A percentile compares a stretch with the other conserved stretches of the same genome.
phyloP scores from a whole-genome alignment of 257 asterid species.

The Solanum lycopersicoides region DNA sequence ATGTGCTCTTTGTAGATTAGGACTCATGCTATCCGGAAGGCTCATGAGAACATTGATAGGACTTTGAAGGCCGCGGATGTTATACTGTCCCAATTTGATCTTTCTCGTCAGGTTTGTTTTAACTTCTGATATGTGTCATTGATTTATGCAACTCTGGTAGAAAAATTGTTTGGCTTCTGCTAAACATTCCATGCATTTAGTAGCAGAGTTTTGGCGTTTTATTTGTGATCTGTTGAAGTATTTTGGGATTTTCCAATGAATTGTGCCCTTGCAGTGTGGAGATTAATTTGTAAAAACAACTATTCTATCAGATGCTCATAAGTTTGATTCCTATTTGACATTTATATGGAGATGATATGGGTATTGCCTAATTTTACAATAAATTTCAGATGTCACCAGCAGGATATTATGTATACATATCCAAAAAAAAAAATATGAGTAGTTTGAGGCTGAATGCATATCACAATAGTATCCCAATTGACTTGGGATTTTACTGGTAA shows the following conservation, averaged over 20 bases:
- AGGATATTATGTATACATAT: not conserved
- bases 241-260: not conserved
- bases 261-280: not conserved
- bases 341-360: not conserved
- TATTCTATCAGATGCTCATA: not conserved
- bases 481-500: not conserved
- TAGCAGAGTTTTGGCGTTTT: not conserved
- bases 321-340: not conserved
- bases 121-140: not conserved
- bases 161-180: not conserved
- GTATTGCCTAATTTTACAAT: not conserved
- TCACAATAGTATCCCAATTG: not conserved
- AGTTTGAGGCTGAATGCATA: not conserved
- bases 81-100: conserved; percentile 82
- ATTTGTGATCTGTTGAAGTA: not conserved
- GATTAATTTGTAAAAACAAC: not conserved
- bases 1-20: conserved; percentile 49
- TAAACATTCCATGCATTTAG: not conserved
- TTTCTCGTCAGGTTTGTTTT: conserved; percentile 73
- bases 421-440: not conserved
- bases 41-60: conserved; percentile 93
- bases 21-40: conserved; percentile 91
- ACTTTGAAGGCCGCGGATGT: conserved; percentile 94
- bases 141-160: not conserved
- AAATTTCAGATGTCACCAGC: not conserved